These are phyloP conservation scores for Malassezia furfur DNA, from an alignment of 1,284 basidiomycete genomes.

Conservation along the genomic window DNA sequence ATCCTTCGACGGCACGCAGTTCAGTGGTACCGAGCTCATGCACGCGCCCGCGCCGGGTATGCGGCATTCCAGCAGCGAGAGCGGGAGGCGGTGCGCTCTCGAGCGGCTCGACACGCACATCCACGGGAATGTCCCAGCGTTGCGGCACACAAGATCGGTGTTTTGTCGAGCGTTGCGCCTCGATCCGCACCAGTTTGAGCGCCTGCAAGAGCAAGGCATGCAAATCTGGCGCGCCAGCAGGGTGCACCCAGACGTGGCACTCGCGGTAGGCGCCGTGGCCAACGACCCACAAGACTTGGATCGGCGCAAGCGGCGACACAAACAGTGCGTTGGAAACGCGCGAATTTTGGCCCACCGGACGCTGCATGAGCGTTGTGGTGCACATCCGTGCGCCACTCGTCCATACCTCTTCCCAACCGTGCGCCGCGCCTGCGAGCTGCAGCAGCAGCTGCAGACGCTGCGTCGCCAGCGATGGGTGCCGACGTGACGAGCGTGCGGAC, in stretches of 20 bases:
- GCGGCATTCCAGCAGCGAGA: slow-evolving; percentile 22
- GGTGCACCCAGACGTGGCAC: slow-evolving; percentile 26
- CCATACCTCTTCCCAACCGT: slow-evolving; percentile 15
- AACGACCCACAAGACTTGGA: slow-evolving; percentile 11
- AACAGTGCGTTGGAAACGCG: not conserved
- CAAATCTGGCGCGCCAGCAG: slow-evolving; percentile 24
- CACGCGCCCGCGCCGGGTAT: not conserved
- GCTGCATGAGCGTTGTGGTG: slow-evolving; percentile 1
- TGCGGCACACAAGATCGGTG: slow-evolving; percentile 2
- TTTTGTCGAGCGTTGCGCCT: not conserved
- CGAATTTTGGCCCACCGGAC: not conserved
- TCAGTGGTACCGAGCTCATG: not conserved
- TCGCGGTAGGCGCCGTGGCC: slow-evolving; percentile 3
- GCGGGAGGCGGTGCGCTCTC: slow-evolving; percentile 25
- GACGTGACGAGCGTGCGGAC: slow-evolving; percentile 5
- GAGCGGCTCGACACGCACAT: slow-evolving; percentile 17
- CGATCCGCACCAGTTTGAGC: slow-evolving; percentile 16
- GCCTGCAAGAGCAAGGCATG: slow-evolving; percentile 21
- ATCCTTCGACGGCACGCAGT: slow-evolving; percentile 19
- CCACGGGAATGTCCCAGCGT: slow-evolving; percentile 4
- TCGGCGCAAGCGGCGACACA: slow-evolving; percentile 5
- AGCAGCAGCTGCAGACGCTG: slow-evolving; percentile 13
- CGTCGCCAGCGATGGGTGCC: slow-evolving; percentile 3
- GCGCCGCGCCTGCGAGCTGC: slow-evolving; percentile 1
- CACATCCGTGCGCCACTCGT: slow-evolving; percentile 5